Evolutionary conservation across 495 filamentous ascomycete genomes (phyloP), one percentile per base, ranked within the genome.

Genomic region (Evansstolkia leycettana): DNA sequence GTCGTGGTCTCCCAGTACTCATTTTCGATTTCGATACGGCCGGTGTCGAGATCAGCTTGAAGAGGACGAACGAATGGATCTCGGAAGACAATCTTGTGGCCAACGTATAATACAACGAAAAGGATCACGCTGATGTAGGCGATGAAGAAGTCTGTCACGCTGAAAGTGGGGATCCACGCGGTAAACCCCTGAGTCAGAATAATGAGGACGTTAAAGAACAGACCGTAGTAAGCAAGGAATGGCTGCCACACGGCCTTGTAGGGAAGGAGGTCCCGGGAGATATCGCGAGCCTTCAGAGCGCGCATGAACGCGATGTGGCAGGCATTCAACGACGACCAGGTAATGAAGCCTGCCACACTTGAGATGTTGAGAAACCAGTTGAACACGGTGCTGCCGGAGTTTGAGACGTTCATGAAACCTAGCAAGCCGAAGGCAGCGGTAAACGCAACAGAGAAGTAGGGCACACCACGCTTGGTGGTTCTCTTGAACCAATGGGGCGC

Each of bases 171-270:
- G 29, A 84, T 74, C 52, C 79, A 84, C 2, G 67, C 57, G 3
- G 71, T 78, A 51, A 84, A 84, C 4, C 79, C 79, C 51, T 82
- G 76, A 3, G 78, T 81, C 10, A 84, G 26, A 32, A 73, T 70
- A 42, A 83, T 76, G 28, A 83, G 49, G 15, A 70, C 38, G 58
- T 69, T 76, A 62, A 80, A 80, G 41, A 74, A 69, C 18, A 82
- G 60, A 3, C 76, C 79, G 43, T 72, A 72, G 54, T 60, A 73
- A 8, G 72, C 64, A 27, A 67, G 58, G 50, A 57, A 81, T 2
- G 75, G 75, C 51, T 80, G 74, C 43, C 66, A 58, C 13, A 67
- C 57, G 7, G 72, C 68, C 33, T 67, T 62, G 51, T 74, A 83
- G 0, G 75, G 74, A 18, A 82, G 56, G 2, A 69, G 52, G 38